Base-by-base conservation (phyloP, 352 stramenopile genomes). In the Phytophthora capsici region DNA sequence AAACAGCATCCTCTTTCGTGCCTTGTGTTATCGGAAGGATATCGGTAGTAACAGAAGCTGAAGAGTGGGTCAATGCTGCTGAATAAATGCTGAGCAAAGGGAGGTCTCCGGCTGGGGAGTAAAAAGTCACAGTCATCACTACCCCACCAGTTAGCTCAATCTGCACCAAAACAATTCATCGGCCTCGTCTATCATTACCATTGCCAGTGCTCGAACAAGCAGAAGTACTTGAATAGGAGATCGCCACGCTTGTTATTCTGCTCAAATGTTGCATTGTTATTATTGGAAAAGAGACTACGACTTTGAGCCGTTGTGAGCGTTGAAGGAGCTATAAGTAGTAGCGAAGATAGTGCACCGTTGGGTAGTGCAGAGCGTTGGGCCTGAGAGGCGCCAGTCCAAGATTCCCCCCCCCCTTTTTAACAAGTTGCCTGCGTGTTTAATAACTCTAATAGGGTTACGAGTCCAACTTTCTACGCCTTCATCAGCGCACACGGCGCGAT, bases 1-100 rank as follows among this genome's bases (percentile, higher is more conserved):
- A 96, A 37, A 90, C 69, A 10, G 40, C 64, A 48, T 93, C 77
- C 51, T 92, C 89, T 53, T 83, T 94, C 4, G 78, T 93, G 8
- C 78, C 84, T 23, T 57, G 49, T 0, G 49, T 73, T 6, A 55
- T 67, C 22, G 82, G 48, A 28, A 47, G 32, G n/a, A 82, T 61
- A 14, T 54, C 63, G 0, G 75, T 69, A 4, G 41, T 17, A 2
- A 91, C 82, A 16, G 61, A 50, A 2, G 67, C 60, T 10, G 57
- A 67, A 1, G 67, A 78, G 13, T 77, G 66, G 1, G 79, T 86
- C 40, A 94, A 71, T 17, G 26, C 47, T 1, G 58, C 30, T 0
- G 55, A 26, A 49, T 75, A 71, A 6, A 88, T 52, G 4, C 50
- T 54, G 26, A 96, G 61, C 19, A 80, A 17, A 14, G 86, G 88